Evolutionary conservation across 805 yeast species (phyloP).

Genomic region (Candida krabiensis): DNA sequence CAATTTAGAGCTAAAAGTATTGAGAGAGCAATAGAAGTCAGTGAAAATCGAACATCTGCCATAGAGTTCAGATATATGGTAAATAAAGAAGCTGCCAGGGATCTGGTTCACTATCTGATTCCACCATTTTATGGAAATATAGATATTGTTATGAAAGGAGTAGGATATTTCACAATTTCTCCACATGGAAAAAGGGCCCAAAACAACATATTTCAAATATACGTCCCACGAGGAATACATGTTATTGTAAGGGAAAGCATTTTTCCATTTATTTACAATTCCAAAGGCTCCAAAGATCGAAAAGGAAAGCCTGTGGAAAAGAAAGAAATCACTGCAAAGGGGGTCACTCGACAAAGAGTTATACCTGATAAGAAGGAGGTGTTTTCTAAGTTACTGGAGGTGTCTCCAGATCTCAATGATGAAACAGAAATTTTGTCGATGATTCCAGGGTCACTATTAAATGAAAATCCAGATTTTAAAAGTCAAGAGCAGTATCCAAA

Average conservation of each 20-base stretch:
- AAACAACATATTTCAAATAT: constrained; percentile 43
- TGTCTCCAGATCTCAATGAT: constrained; percentile 14
- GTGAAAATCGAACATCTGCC: constrained; percentile 26
- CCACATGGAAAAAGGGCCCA: constrained; percentile 49
- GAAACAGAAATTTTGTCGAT: constrained; percentile 17
- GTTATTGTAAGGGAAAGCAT: constrained; percentile 47
- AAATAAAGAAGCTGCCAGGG: constrained; percentile 26
- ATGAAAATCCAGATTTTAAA: constrained; percentile 1
- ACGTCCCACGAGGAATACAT: constrained; percentile 56
- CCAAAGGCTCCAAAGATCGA: constrained; percentile 13
- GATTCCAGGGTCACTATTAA: constrained; percentile 9
- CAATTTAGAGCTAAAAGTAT: constrained; percentile 35
- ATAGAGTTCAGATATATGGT: constrained; percentile 22
- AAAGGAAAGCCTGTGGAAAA: constrained; percentile 18
- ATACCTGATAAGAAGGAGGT: constrained; percentile 22
- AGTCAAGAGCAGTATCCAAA: constrained; percentile 27
- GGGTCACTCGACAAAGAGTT: constrained; percentile 9
- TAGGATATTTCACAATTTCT: constrained; percentile 61
- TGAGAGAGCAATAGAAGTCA: constrained; percentile 32
- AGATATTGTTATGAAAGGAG: constrained; percentile 62
- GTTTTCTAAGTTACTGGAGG: constrained; percentile 22
- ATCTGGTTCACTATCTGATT: constrained; percentile 46
- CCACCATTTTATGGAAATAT: constrained; percentile 73
- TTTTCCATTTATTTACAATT: constrained; percentile 27
- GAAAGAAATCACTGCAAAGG: constrained; percentile 11